phyloP scores from a whole-genome alignment of 768 basidiomycete genomes.

The Naganishia antarctica region DNA sequence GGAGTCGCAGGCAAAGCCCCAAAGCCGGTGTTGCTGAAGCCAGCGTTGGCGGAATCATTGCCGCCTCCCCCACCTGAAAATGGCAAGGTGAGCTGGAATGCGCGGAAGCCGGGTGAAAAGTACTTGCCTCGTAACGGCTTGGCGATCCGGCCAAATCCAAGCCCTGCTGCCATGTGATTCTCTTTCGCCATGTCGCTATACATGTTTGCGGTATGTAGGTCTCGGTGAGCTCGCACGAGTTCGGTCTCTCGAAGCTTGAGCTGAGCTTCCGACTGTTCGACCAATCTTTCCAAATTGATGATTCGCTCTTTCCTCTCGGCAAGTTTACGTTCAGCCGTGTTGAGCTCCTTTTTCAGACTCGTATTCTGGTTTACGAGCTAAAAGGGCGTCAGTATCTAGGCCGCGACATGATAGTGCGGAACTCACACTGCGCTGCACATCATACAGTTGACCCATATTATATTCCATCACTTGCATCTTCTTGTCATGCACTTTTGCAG shows the following conservation, averaged over 20 bases:
- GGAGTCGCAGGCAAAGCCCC: neutral
- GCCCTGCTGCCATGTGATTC: slow-evolving; percentile 75
- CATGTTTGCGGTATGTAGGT: slow-evolving; percentile 18
- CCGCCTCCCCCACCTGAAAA: slow-evolving; percentile 5
- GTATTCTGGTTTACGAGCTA: slow-evolving; percentile 96
- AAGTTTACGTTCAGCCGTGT: slow-evolving; percentile 91
- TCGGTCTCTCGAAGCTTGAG: slow-evolving; percentile 86
- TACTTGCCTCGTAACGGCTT: slow-evolving; percentile 77
- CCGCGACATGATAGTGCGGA: neutral
- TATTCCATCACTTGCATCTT: slow-evolving; percentile 98
- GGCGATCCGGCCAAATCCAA: slow-evolving; percentile 60
- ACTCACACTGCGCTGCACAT: slow-evolving; percentile 89
- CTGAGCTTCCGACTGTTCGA: slow-evolving; percentile 91
- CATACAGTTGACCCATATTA: slow-evolving; percentile 87
- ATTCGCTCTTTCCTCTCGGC: slow-evolving; percentile 96
- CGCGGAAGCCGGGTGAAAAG: neutral
- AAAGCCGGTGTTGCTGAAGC: neutral
- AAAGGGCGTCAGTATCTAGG: slow-evolving; percentile 27
- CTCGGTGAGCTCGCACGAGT: slow-evolving; percentile 63
- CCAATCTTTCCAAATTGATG: slow-evolving; percentile 84
- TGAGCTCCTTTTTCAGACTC: slow-evolving; percentile 92
- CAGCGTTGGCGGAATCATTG: neutral
- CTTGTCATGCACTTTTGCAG: slow-evolving; percentile 96
- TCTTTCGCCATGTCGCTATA: slow-evolving; percentile 62
- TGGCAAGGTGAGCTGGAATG: neutral